Base-by-base conservation (phyloP, 352 stramenopile species). In the Peronospora belbahrii region DNA sequence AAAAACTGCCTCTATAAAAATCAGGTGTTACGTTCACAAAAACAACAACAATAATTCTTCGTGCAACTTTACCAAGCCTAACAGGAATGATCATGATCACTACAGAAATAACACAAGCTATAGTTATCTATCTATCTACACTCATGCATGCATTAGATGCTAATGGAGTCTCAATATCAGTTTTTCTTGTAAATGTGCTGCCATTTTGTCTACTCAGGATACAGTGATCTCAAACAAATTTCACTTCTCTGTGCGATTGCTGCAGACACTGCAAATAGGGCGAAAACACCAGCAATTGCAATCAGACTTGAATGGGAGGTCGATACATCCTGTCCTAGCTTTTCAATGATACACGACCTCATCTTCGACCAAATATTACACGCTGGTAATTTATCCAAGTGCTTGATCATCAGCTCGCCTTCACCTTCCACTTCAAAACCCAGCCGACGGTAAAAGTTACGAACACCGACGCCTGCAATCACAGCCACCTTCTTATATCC, bases 371-470 rank as follows among this genome's bases (percentile, higher is more conserved):
- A 63, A 30, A 56, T 11, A 25, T 14, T 45, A 23, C 40, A 10
- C 6, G 19, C 6, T 19, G 30, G 32, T 22, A 42, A 9, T 9
- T 64, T 42, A 8, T 63, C 34, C 31, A 95, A 49, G 40, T 87
- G 64, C 52, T 95, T 95, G 53, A 93, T 88, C 77, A 95, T 90
- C 22, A 89, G 53, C 40, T 92, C 83, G 1, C 81, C 83, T 4
- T 92, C 74, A 14, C 76, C 77, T 63, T 93, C 79, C 14, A 94
- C 69, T 49, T 90, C 79, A 55, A 92, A 96, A 4, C 86, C 86
- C 32, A 95, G 59, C 9, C 75, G 71, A n/a, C 84, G 68, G 53
- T 96, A 96, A 47, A 95, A 96, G 50, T 94, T 92, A 20, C 87
- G 78, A 33, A 95, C 83, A 31, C 87, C 87, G n/a, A 96, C 81